Percentiles rank a stretch among this genome's conserved stretches.
phyloP scores from a whole-genome alignment of 192 early-diverging fungal species.

The Allomyces macrogynus region DNA sequence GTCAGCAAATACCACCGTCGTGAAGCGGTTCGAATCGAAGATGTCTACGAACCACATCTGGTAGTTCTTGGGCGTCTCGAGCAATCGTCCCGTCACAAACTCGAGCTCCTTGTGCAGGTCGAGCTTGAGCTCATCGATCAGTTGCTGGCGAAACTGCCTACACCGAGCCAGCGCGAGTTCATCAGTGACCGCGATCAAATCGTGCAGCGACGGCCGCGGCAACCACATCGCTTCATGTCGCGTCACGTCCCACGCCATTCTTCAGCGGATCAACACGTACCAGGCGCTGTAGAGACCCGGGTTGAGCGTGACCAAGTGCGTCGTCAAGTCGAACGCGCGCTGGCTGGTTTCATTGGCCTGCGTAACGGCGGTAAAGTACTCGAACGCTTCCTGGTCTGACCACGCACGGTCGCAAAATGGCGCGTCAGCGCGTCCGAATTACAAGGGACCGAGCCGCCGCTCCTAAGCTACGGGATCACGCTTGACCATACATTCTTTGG shows the following conservation, averaged over 20 bases:
- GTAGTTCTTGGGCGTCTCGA: slow-evolving; percentile 75
- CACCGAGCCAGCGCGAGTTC: no score
- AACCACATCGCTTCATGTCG: no score
- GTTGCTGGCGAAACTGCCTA: slow-evolving; percentile 65
- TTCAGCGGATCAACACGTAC: slow-evolving; percentile 17
- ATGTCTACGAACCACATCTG: slow-evolving; percentile 56
- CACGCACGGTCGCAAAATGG: slow-evolving; percentile 1
- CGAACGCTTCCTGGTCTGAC: slow-evolving; percentile 54
- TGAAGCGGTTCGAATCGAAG: no score
- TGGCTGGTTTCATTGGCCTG: slow-evolving; percentile 46
- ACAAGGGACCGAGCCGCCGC: background rate
- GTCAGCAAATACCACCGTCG: background rate
- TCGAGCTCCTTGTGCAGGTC: slow-evolving; percentile 53
- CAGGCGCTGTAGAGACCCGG: slow-evolving; percentile 92
- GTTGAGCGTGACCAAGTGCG: slow-evolving; percentile 57
- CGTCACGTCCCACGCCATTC: no score
- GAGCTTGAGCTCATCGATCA: slow-evolving; percentile 41
- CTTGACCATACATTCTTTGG: slow-evolving; percentile 40
- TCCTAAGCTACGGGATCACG: background rate
- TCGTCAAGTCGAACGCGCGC: slow-evolving; percentile 64
- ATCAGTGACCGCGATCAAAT: no score
- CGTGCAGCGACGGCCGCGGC: no score
- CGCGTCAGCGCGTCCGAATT: background rate
- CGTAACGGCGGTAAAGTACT: slow-evolving; percentile 66
- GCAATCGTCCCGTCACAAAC: slow-evolving; percentile 49